Base-by-base conservation (phyloP, 805 yeast species). In the Dipodascopsis uninucleata region DNA sequence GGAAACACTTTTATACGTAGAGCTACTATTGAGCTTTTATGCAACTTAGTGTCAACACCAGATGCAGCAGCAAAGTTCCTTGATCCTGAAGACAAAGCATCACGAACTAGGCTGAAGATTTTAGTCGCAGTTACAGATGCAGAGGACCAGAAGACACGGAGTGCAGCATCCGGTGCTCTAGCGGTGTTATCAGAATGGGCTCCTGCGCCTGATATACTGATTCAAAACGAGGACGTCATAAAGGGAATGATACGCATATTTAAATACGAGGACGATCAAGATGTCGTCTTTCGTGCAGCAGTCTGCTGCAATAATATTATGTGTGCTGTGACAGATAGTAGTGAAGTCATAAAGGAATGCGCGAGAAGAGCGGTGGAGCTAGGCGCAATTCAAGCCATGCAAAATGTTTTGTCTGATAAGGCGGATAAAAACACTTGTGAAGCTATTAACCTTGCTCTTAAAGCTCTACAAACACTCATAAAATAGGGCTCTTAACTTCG, bases 11-110 rank as follows among this genome's bases (percentile, higher is more conserved):
- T 69, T 41, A 61, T 84, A 3, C 85, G 81, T 58, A 67, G 76
- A 39, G 78, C 85, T 0, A 55, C 80, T 0, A 68, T 83, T 62
- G 88, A 84, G 57, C 70, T 84, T 14, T 61, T 82, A 7, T 75
- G 82, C 47, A 84, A 84, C 58, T 60, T 83, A 36, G 72, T 79
- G 58, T 66, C 58, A 39, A 58, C 64, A 1, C 63, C 67, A 1
- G 45, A 40, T 4, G 57, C 64, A 14, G 72, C 71, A 0, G 68
- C 61, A 35, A 63, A 59, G 52, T 64, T 60, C 44, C 53, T 66
- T n/a, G 67, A 64, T 37, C 23, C 28, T 5, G 60, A 58, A 17
- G 52, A 58, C 10, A 44, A 43, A 14, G 52, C 57, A 3, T 60
- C 65, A n/a, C 38, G 47, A 6, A 45, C 55, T 14, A 47, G 65